These are phyloP conservation scores for Fusarium duplospermum DNA, from an alignment of 2,329 filamentous ascomycete genomes.

Conservation along the genomic window DNA sequence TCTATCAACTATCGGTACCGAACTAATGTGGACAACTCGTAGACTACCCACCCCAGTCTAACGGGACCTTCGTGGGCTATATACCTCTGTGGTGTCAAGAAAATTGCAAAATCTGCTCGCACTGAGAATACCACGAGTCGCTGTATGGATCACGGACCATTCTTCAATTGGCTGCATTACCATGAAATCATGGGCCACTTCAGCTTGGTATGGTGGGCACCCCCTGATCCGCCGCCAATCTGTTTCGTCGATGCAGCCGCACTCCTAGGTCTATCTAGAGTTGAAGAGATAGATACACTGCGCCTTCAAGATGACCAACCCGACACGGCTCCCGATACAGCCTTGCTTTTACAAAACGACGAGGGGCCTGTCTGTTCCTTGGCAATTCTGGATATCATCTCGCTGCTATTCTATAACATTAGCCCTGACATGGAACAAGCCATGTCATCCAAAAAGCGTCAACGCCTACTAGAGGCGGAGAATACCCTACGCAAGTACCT, in stretches of 20 bases:
- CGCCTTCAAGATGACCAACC: background rate
- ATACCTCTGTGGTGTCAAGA: background rate
- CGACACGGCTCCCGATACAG: no score
- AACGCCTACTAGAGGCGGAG: background rate
- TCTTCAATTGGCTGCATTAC: background rate
- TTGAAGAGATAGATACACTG: background rate
- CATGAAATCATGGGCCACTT: conserved; percentile 1
- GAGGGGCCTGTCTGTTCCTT: background rate
- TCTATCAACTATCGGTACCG: background rate
- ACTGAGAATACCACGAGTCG: background rate
- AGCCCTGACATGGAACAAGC: background rate
- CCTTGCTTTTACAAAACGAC: background rate
- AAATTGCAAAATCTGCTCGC: background rate
- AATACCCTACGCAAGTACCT: background rate
- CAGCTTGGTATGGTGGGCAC: background rate
- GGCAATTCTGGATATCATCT: background rate
- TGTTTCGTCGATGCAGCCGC: background rate
- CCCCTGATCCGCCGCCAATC: background rate
- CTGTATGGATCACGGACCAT: background rate
- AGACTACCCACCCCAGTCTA: background rate
- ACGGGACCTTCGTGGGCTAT: background rate
- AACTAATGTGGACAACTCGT: background rate
- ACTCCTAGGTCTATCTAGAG: background rate
- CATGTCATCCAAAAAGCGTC: background rate
- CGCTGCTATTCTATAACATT: background rate